phyloP scores from a whole-genome alignment of 2,329 filamentous ascomycete genomes.

The Fonsecaea multimorphosa region DNA sequence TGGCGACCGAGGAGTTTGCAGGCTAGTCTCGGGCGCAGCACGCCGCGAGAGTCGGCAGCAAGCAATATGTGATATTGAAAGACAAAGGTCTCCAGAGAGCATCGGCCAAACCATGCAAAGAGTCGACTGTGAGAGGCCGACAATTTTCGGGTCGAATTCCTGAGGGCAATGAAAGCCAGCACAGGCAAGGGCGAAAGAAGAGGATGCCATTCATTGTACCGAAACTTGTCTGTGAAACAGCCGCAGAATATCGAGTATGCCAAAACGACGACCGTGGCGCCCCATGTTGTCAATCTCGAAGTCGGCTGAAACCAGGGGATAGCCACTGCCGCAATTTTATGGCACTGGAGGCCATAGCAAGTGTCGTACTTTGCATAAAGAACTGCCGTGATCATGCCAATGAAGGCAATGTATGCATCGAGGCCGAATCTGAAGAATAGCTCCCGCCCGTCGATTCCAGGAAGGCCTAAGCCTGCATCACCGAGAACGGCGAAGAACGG shows the following conservation, averaged over 20 bases:
- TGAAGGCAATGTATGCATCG: slow-evolving; percentile 63
- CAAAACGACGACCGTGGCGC: slow-evolving; percentile 36
- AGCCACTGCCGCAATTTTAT: background rate
- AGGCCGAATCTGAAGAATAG: slow-evolving; percentile 59
- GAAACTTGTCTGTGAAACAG: slow-evolving; percentile 45
- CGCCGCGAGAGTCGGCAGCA: slow-evolving; percentile 62
- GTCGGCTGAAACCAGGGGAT: background rate
- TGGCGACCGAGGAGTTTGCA: slow-evolving; percentile 2
- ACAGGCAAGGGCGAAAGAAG: slow-evolving; percentile 62
- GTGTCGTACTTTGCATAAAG: slow-evolving; percentile 45
- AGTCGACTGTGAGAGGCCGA: slow-evolving; percentile 53
- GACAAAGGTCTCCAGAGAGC: slow-evolving; percentile 65
- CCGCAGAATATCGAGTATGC: slow-evolving; percentile 36
- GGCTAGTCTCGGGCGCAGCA: slow-evolving; percentile 50
- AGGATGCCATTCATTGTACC: slow-evolving; percentile 60
- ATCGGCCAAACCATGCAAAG: slow-evolving; percentile 62
- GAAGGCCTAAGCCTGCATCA: slow-evolving; percentile 44
- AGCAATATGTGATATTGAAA: slow-evolving; percentile 69
- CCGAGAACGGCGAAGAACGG: slow-evolving; percentile 47
- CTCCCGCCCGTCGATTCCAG: slow-evolving; percentile 42
- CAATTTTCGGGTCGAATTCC: slow-evolving; percentile 55
- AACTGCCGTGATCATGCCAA: slow-evolving; percentile 61
- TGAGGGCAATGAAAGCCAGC: slow-evolving; percentile 58
- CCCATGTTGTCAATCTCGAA: slow-evolving; percentile 28
- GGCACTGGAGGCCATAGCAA: background rate